Percentiles rank a stretch among this genome's conserved stretches.
These are phyloP conservation scores for Geotrichum aggregatum DNA, from an alignment of 1,139 yeast species.

Conservation along the genomic window DNA sequence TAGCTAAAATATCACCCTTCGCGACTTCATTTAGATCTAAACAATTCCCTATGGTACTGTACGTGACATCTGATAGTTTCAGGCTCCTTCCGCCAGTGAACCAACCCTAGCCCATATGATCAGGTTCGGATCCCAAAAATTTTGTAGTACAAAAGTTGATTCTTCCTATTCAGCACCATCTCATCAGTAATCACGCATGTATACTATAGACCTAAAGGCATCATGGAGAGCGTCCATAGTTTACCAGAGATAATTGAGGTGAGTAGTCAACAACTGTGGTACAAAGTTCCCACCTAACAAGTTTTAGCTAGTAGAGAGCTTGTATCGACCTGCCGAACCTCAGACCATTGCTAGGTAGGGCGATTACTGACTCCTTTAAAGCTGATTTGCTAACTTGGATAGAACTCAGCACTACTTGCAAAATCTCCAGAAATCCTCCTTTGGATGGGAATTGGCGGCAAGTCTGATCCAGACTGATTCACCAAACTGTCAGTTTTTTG, in stretches of 20 bases:
- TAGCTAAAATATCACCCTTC: too few relatives aligned
- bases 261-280: neutral
- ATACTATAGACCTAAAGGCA: too few relatives aligned
- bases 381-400: neutral
- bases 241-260: conserved; percentile 15
- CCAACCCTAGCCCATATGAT: conserved; percentile 1
- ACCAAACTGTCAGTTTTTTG: conserved; percentile 53
- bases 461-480: conserved; percentile 40
- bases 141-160: neutral
- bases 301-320: conserved; percentile 18
- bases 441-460: conserved; percentile 50
- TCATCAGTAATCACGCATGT: too few relatives aligned
- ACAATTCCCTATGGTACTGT: too few relatives aligned
- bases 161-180: neutral
- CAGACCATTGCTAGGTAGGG: conserved; percentile 17
- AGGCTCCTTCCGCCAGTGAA: neutral
- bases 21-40: too few relatives aligned
- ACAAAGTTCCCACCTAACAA: too few relatives aligned
- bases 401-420: conserved; percentile 48
- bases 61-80: too few relatives aligned
- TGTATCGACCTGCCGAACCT: conserved; percentile 15
- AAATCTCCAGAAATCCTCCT: conserved; percentile 45
- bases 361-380: neutral
- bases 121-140: neutral
- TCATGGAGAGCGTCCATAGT: conserved; percentile 2